Conservation (phyloP, 2,329 filamentous ascomycete genomes). For the Thielaviopsis populi region DNA sequence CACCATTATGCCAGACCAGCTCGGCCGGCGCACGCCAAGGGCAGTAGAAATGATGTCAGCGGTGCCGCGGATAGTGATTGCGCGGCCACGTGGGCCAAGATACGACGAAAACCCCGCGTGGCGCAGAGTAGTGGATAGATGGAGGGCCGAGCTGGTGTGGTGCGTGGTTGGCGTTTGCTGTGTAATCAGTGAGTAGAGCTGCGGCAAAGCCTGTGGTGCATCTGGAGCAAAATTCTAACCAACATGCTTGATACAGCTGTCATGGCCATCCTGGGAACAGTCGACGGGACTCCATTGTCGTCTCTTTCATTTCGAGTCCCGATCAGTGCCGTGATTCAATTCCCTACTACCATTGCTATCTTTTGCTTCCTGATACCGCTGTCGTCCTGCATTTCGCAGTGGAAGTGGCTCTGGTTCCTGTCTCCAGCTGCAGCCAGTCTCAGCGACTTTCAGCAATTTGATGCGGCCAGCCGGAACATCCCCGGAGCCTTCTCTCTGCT, state of each 20-base stretch:
- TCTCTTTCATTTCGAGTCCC: slow-evolving; percentile 20
- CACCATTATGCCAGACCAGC: slow-evolving; percentile 3
- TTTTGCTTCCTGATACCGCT: slow-evolving; percentile 20
- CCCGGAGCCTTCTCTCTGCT: slow-evolving; percentile 19
- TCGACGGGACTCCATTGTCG: slow-evolving; percentile 19
- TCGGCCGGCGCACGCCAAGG: not conserved
- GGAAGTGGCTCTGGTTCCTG: slow-evolving; percentile 25
- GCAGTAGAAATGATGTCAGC: not conserved
- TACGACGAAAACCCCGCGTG: not conserved
- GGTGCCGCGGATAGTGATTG: slow-evolving; percentile 12
- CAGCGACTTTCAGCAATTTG: slow-evolving; percentile 22
- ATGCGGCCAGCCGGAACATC: slow-evolving; percentile 21
- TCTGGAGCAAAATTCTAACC: not conserved
- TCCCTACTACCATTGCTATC: slow-evolving; percentile 21
- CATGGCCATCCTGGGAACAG: slow-evolving; percentile 12
- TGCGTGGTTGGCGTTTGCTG: slow-evolving; percentile 7
- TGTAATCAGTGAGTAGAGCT: not conserved
- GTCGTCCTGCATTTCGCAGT: slow-evolving; percentile 22
- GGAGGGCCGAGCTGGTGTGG: slow-evolving; percentile 10
- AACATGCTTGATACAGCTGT: not conserved
- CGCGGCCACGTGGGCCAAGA: not conserved
- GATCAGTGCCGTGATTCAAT: slow-evolving; percentile 22
- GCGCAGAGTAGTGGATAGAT: not conserved
- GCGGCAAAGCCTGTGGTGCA: not conserved
- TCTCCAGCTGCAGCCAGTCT: slow-evolving; percentile 19